phyloP scores from a whole-genome alignment of 768 basidiomycete genomes.

The Hericium alpestre region DNA sequence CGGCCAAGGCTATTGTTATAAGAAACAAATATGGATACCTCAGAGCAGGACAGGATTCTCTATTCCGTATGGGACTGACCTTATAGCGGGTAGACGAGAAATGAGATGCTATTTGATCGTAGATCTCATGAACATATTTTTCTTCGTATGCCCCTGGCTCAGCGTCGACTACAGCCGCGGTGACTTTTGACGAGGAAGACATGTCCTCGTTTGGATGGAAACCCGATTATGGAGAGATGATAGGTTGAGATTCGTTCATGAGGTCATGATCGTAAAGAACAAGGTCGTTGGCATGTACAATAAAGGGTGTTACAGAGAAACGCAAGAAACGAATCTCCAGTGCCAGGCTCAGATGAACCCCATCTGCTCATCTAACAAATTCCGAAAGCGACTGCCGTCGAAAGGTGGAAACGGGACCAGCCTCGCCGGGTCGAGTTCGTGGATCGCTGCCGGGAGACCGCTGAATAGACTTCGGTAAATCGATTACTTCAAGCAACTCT shows the following conservation, averaged over 20 bases:
- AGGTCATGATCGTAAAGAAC: not conserved
- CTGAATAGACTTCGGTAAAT: slow-evolving; percentile 21
- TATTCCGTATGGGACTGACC: slow-evolving; percentile 27
- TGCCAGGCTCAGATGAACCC: slow-evolving; percentile 34
- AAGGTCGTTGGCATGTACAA: not conserved
- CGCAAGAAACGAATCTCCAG: not conserved
- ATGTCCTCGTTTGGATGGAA: not conserved
- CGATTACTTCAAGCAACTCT: not conserved
- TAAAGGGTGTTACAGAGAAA: not conserved
- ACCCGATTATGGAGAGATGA: too few relatives aligned
- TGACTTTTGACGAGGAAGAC: slow-evolving; percentile 9
- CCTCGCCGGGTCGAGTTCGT: slow-evolving; percentile 31
- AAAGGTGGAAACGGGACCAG: slow-evolving; percentile 56
- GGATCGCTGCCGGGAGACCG: slow-evolving; percentile 44
- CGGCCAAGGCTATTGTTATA: slow-evolving; percentile 67
- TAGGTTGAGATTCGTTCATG: too few relatives aligned
- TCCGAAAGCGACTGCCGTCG: slow-evolving; percentile 55
- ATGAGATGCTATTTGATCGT: slow-evolving; percentile 77
- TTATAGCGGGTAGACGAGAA: slow-evolving; percentile 88
- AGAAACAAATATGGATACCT: not conserved
- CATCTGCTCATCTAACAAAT: slow-evolving; percentile 69
- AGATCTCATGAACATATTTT: slow-evolving; percentile 70
- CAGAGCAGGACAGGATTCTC: not conserved
- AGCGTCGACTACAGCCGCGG: slow-evolving; percentile 28
- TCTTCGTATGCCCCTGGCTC: slow-evolving; percentile 56